phyloP scores from a whole-genome alignment of 352 stramenopile genomes.

The Thalassiosira livingstoniorum region DNA sequence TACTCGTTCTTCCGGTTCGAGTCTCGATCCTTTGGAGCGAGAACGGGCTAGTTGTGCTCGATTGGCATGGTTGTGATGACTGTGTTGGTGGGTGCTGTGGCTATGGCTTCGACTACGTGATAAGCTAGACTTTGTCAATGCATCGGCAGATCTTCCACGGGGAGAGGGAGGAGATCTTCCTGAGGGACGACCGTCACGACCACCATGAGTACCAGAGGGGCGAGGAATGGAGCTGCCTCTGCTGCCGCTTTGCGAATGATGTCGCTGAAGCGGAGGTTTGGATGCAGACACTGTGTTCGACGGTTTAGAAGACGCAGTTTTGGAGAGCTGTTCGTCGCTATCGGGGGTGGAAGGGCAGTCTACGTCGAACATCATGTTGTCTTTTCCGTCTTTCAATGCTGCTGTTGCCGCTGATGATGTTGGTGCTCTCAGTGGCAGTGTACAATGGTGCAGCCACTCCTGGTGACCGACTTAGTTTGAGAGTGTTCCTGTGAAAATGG shows the following conservation, averaged over 20 bases:
- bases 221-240: not conserved
- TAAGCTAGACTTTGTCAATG: not conserved
- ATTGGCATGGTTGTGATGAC: not conserved
- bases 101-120: not conserved
- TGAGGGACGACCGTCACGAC: not conserved
- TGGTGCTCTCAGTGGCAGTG: no score
- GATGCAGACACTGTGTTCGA: not conserved
- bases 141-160: not conserved
- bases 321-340: constrained; percentile 8
- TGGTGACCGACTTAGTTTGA: no score
- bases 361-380: constrained; percentile 49
- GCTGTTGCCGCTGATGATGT: no score
- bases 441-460: no score
- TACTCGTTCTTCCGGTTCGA: constrained; percentile 20
- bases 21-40: no score
- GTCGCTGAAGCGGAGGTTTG: not conserved
- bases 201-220: no score
- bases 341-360: constrained; percentile 60
- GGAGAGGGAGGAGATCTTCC: not conserved
- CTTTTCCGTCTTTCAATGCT: no score
- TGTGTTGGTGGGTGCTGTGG: not conserved
- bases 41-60: no score
- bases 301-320: not conserved
- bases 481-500: no score
- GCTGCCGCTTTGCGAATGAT: not conserved